phyloP scores from a whole-genome alignment of 169 alveolate genomes.

The Plasmodium inui region DNA sequence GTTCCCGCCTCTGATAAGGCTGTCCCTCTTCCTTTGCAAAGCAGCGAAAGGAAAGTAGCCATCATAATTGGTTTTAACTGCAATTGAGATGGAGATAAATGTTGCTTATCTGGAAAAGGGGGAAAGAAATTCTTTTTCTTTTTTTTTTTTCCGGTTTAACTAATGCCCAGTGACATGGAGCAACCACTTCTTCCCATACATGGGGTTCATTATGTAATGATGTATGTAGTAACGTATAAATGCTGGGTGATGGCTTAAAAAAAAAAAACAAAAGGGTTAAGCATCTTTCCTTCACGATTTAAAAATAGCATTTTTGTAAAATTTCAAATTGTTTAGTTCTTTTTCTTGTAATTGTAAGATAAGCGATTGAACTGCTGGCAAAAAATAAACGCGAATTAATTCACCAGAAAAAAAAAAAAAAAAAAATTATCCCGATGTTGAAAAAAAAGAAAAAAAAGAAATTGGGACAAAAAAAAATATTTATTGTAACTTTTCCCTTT shows the following conservation, averaged over 20 bases:
- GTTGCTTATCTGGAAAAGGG: background rate
- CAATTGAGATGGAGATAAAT: background rate
- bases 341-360: background rate
- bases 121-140: background rate
- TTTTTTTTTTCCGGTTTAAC: background rate
- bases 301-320: background rate
- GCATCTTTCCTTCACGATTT: background rate
- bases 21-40: constrained; percentile 13
- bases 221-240: background rate
- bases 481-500: background rate
- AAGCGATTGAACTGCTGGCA: background rate
- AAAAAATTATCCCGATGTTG: background rate
- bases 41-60: constrained; percentile 9
- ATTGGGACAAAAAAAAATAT: background rate
- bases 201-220: background rate
- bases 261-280: background rate
- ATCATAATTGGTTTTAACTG: background rate
- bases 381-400: background rate
- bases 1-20: background rate
- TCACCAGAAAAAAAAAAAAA: background rate
- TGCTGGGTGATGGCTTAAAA: background rate
- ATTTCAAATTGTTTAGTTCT: background rate
- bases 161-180: background rate
- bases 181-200: background rate
- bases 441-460: too few relatives aligned